A percentile compares a stretch with the other conserved stretches of the same genome.
These are phyloP conservation scores for Russula sp. DNA, from an alignment of 768 basidiomycete species.

Conservation along the genomic window DNA sequence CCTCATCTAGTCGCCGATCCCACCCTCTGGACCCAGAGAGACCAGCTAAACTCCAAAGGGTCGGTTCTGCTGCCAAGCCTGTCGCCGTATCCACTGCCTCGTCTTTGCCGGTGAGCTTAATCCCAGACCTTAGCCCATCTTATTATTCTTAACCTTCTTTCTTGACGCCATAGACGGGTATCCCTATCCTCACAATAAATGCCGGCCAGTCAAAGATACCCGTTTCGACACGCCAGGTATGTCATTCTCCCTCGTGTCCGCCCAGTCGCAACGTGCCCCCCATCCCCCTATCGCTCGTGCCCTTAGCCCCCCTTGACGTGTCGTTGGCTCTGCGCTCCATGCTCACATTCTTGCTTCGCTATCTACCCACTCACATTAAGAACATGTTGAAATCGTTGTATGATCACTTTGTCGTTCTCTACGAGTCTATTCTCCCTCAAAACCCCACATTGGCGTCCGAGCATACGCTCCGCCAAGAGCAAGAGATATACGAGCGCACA, in stretches of 20 bases:
- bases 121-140: neutral
- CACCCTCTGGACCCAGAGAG: slow-evolving; percentile 31
- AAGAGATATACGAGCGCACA: slow-evolving; percentile 67
- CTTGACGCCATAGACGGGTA: slow-evolving; percentile 41
- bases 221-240: slow-evolving; percentile 68
- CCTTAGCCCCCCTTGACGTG: neutral
- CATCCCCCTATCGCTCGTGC: neutral
- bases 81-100: slow-evolving; percentile 39
- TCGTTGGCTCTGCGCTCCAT: neutral
- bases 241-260: slow-evolving; percentile 18
- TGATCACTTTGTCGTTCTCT: slow-evolving; percentile 66
- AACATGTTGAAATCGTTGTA: slow-evolving; percentile 70
- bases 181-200: slow-evolving; percentile 58
- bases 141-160: neutral
- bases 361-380: slow-evolving; percentile 32
- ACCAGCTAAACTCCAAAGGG: slow-evolving; percentile 59
- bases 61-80: slow-evolving; percentile 40
- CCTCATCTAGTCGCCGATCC: slow-evolving; percentile 19
- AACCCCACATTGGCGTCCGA: slow-evolving; percentile 63
- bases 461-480: slow-evolving; percentile 78
- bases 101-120: slow-evolving; percentile 28
- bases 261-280: slow-evolving; percentile 14
- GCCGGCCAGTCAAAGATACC: slow-evolving; percentile 67
- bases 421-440: slow-evolving; percentile 46
- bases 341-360: slow-evolving; percentile 1